phyloP scores from a whole-genome alignment of 768 basidiomycete genomes.

The Megacollybia marginata region DNA sequence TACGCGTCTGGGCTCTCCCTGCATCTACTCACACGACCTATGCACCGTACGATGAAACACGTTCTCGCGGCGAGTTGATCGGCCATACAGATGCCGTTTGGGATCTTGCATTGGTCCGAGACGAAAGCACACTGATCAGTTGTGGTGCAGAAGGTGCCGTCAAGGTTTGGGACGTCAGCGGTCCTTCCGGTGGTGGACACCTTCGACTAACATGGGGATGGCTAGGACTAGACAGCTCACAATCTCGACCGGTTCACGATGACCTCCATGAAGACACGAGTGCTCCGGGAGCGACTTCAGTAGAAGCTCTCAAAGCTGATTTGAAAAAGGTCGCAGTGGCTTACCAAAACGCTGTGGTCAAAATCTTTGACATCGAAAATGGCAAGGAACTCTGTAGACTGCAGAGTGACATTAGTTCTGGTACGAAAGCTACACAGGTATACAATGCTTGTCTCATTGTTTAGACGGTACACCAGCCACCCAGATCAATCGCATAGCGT shows the following conservation, averaged over 20 bases:
- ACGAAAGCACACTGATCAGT: constrained; percentile 79
- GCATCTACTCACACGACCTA: constrained; percentile 77
- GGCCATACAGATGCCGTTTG: constrained; percentile 96
- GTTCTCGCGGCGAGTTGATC: constrained; percentile 71
- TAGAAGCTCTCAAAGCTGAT: constrained; percentile 79
- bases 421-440: constrained; percentile 24
- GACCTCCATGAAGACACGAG: constrained; percentile 44
- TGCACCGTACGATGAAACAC: constrained; percentile 79
- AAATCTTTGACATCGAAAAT: constrained; percentile 85
- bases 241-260: constrained; percentile 23
- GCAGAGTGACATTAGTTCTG: constrained; percentile 52
- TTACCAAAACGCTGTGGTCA: constrained; percentile 82
- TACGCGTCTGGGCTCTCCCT: constrained; percentile 87
- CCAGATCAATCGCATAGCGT: constrained; percentile 80
- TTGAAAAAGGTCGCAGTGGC: constrained; percentile 86
- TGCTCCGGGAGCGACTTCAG: constrained; percentile 68
- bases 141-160: constrained; percentile 88
- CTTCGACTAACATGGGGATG: constrained; percentile 79
- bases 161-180: constrained; percentile 89
- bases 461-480: constrained; percentile 68
- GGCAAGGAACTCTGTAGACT: constrained; percentile 69
- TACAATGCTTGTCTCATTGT: not conserved
- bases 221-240: constrained; percentile 48
- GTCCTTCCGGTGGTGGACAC: constrained; percentile 53
- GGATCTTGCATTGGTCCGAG: constrained; percentile 84